Base-by-base conservation (phyloP, 108 stramenopile genomes). In the Skeletonema menzelii region DNA sequence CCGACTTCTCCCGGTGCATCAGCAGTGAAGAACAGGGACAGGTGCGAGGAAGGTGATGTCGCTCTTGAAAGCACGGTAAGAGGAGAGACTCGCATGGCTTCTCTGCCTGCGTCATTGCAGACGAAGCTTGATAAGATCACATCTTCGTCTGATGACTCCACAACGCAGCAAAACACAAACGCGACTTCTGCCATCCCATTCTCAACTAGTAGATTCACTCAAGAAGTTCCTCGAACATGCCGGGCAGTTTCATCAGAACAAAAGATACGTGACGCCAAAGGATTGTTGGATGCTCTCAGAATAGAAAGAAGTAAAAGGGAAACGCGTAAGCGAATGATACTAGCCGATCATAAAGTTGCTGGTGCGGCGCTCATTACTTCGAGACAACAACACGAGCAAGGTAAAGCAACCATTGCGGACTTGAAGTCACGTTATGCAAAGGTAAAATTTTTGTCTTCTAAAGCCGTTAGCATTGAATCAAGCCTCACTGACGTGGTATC, bases 231-330 rank as follows among this genome's bases (percentile, higher is more conserved):
- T 59, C 59, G 59, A 0, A 14, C 27, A 32, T 17, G 34, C 8
- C 27, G 32, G 34, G 8, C n/a, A 5, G 59, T 8, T 1, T n/a
- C 59, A 17, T 28, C 59, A 6, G 34, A 59, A 59, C 59, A 59
- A 27, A 32, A 32, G 59, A 59, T 76, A 59, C 59, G 37, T 17
- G 53, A 71, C 30, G 53, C 70, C 46, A 65, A 75, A 76, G 56
- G 67, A 68, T 71, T 76, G 2, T 71, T 59, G 75, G 85, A 63
- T 61, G 82, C 24, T 47, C 65, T 67, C 53, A 58, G 28, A 19
- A 74, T 49, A 42, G 72, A 83, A 62, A 59, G 37, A 40, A 10
- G 72, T 65, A 49, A 77, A 78, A 53, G 69, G 67, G 12, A 72
- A 49, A 17, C 40, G 27, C 31, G 59, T 67, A 1, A 34, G 64